Base-by-base conservation (phyloP, 805 yeast species). In the Saturnispora sanitii region DNA sequence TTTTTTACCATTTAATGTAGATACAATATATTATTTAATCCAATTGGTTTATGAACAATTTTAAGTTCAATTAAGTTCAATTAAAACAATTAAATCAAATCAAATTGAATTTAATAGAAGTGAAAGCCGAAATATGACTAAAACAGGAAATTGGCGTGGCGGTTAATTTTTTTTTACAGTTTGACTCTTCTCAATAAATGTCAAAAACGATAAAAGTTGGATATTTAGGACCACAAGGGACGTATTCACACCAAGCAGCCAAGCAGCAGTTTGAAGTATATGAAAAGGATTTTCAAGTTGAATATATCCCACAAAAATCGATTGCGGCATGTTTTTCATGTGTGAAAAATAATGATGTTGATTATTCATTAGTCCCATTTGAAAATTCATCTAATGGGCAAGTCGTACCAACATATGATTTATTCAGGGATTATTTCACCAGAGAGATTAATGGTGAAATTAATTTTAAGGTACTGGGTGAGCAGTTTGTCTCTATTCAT, bases 361-460 rank as follows among this genome's bases (percentile, higher is more conserved):
- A 77, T 40, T 78, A 66, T 53, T 79, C 90, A 0, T 81, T 87
- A 9, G 82, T 92, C 2, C 98, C 98, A 1, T 74, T 85, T 50
- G 96, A 90, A 53, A 90, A 90, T 62, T 87, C 96, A 3, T 82
- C 96, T 2, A 92, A 90, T 58, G 98, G 98, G 0, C 88, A 82
- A 49, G 98, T 92, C 6, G 82, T 79, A 1, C 74, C 80, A 54
- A 84, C 96, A 0, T 79, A 84, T 56, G 95, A 87, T 54, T 64
- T 87, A 12, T 64, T 90, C 23, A 65, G 95, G 47, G 87, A 82
- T 53, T 73, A 79, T 73, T 69, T 68, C 43, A 45, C 57, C n/a
- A 47, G 46, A 16, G 49, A 49, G 17, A 40, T 46, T 7, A 29
- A 29, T 21, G 35, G 33, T n/a, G 42, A 37, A 7, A 69, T 71